Conservation (phyloP, 768 basidiomycete species). For the Phaeolepiota aurea region DNA sequence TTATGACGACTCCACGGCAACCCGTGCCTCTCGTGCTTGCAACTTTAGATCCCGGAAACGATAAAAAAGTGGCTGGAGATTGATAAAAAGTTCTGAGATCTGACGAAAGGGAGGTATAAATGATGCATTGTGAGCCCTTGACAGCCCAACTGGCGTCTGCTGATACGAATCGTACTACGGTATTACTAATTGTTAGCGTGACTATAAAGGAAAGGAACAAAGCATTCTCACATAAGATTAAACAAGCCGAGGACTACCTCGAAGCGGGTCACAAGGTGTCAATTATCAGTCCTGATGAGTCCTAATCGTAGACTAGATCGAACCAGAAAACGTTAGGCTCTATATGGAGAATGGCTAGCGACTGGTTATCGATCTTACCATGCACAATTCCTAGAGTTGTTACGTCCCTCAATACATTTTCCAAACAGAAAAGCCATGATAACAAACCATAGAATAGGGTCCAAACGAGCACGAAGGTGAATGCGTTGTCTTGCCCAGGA, state of each 20-base stretch:
- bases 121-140: background rate
- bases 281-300: background rate
- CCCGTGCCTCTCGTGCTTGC: background rate
- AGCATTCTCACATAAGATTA: background rate
- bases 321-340: slow-evolving; percentile 1
- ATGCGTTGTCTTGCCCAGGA: slow-evolving; percentile 85
- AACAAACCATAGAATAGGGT: slow-evolving; percentile 84
- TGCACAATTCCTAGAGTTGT: slow-evolving; percentile 37
- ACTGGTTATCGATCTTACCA: slow-evolving; percentile 25
- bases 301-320: slow-evolving; percentile 14
- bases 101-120: background rate
- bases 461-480: slow-evolving; percentile 90
- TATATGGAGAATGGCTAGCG: background rate
- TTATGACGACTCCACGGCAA: background rate
- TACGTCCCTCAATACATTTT: background rate
- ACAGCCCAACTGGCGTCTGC: background rate
- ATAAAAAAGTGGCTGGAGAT: background rate
- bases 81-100: background rate
- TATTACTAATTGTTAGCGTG: background rate
- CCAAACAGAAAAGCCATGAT: slow-evolving; percentile 1
- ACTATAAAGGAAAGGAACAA: background rate
- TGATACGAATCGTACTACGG: background rate
- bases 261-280: background rate
- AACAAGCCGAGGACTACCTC: background rate
- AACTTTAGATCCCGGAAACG: background rate